phyloP scores from a whole-genome alignment of 345 rosid species.

The Brassica napus region Da-Ae NC_063436.1:8469501-8470000 shows the following conservation, averaged over 20 bases:
- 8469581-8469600: neutral
- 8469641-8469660: conserved; percentile 18
- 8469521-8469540: neutral
- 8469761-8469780: conserved; percentile 48
- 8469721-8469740: neutral
- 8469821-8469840: conserved; percentile 44
- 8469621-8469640: conserved; percentile 11
- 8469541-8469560: conserved; percentile 27
- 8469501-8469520: conserved; percentile 3
- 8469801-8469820: conserved; percentile 42
- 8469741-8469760: conserved; percentile 34
- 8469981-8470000: neutral
- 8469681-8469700: conserved; percentile 11
- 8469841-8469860: neutral
- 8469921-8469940: neutral
- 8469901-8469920: neutral
- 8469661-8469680: conserved; percentile 18
- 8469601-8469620: conserved; percentile 6
- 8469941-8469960: neutral
- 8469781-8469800: conserved; percentile 31
- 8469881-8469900: neutral
- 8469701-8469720: conserved; percentile 17
- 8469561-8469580: conserved; percentile 22
- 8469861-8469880: neutral
- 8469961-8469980: neutral